Percentiles rank a stretch among this genome's conserved stretches.
These are phyloP conservation scores for Colletotrichum karsti DNA, from an alignment of 2,329 filamentous ascomycete genomes.

Conservation along the genomic window DNA sequence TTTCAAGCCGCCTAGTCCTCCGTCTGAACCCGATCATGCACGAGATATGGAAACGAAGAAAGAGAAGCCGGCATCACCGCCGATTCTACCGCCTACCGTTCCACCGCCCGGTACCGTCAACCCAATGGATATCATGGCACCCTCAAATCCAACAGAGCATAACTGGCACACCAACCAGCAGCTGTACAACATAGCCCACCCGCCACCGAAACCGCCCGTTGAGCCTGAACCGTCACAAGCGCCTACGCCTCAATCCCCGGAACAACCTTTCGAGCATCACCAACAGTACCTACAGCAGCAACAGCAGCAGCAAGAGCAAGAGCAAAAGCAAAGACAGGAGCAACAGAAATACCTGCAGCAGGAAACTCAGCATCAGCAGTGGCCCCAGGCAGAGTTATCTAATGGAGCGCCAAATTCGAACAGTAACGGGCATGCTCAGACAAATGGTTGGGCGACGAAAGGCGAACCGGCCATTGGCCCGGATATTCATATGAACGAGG, in stretches of 20 bases:
- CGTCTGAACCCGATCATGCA: constrained; percentile 8
- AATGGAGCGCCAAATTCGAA: background rate
- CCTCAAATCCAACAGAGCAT: constrained; percentile 44
- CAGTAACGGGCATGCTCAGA: background rate
- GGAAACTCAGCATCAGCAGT: background rate
- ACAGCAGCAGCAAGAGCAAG: constrained; percentile 8
- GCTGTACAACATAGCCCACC: constrained; percentile 41
- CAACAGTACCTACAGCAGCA: constrained; percentile 4
- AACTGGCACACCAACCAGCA: constrained; percentile 43
- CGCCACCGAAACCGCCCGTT: constrained; percentile 4
- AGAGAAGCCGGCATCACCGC: constrained; percentile 8
- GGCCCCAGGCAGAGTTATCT: background rate
- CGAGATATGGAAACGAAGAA: background rate
- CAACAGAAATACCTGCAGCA: constrained; percentile 3
- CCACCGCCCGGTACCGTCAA: constrained; percentile 58
- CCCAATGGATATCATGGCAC: constrained; percentile 62
- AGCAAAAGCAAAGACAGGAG: background rate
- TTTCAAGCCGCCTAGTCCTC: constrained; percentile 12
- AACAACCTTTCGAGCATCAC: constrained; percentile 11
- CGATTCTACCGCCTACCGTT: constrained; percentile 38
- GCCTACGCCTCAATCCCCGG: constrained; percentile 31
- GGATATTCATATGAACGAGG: constrained; percentile 11
- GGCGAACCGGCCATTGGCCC: background rate
- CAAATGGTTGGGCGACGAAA: background rate
- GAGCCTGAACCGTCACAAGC: constrained; percentile 37